A percentile compares a stretch with the other conserved stretches of the same genome.
Conservation (phyloP, 75 land plant species). For the Isoetes taiwanensis region DNA sequence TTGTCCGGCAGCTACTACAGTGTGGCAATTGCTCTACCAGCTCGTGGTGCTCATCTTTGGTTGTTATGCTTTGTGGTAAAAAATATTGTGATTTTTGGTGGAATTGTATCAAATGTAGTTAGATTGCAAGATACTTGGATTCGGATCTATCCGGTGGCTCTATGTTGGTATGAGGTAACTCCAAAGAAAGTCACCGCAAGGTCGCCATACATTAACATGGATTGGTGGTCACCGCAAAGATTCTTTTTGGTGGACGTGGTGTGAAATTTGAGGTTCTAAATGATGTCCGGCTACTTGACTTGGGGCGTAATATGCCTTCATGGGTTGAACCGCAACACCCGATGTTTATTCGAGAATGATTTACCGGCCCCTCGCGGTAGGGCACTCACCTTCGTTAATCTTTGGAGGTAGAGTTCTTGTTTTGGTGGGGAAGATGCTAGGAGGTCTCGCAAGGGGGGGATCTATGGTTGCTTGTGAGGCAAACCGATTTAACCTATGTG, state of each 20-base stretch:
- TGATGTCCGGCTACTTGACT: slow-evolving; percentile 78
- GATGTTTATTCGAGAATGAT: slow-evolving; percentile 22
- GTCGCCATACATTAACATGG: slow-evolving; percentile 82
- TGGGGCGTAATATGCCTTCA: slow-evolving; percentile 18
- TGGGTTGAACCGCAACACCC: slow-evolving; percentile 54
- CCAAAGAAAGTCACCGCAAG: slow-evolving; percentile 54
- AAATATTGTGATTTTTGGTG: slow-evolving; percentile 70
- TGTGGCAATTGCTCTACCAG: slow-evolving; percentile 45
- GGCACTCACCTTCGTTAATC: slow-evolving; percentile 70
- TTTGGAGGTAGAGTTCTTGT: slow-evolving; percentile 68
- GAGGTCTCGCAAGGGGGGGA: slow-evolving; percentile 71
- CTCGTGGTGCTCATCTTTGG: slow-evolving; percentile 95
- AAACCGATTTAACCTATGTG: no score
- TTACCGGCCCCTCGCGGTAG: slow-evolving; percentile 58
- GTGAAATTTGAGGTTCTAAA: slow-evolving; percentile 64
- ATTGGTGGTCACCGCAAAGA: slow-evolving; percentile 37
- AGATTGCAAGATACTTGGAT: slow-evolving; percentile 83
- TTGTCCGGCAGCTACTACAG: no score
- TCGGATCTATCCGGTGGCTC: slow-evolving; percentile 58
- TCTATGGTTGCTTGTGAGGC: slow-evolving; percentile 82
- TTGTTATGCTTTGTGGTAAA: slow-evolving; percentile 47
- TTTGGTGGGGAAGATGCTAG: slow-evolving; percentile 81
- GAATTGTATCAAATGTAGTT: slow-evolving; percentile 64
- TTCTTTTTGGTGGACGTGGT: slow-evolving; percentile 89
- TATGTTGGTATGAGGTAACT: slow-evolving; percentile 49